Evolutionary conservation across 768 basidiomycete species (phyloP), one percentile per base, ranked within the genome.

Genomic region (Lentinula raphanica): DNA sequence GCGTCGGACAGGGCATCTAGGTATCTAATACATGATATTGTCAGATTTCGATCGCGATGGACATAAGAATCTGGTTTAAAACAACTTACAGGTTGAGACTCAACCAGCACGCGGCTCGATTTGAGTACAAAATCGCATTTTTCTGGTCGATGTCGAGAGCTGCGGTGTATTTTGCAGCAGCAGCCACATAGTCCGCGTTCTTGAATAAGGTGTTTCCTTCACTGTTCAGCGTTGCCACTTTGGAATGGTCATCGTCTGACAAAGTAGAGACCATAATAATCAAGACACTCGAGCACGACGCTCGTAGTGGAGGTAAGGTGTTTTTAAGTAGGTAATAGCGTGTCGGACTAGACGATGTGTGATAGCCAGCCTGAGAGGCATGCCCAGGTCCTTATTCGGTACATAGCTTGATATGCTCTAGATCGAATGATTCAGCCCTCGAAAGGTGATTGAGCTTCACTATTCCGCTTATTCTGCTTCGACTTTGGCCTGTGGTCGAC

Each of bases 91-190:
- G 15, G 5, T 45, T 6, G 13, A 45, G 44, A 15, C 25, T 45
- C 15, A 45, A 45, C 44, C 44, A 23, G 15, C 44, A 45, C 27
- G 66, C 66, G 19, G 64, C 58, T 9, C 66, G 63, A 48, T 67
- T 67, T 13, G 65, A 60, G 44, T 63, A 64, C 7, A 64, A 27
- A 27, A 65, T 58, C 6, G 66, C 61, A 53, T 64, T 65, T 2
- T 46, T 28, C 9, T 58, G 62, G 17, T 58, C 63, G 8, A 62
- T 29, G 9, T 40, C 19, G 28, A 67, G 28, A 11, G 64, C 64
- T 27, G 58, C 58, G 0, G 59, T 36, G 32, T 65, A 67, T 45
- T 45, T 45, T 45, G 44, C 44, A 15, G 19, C 25, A 7, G 44
- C 44, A n/a, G 44, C 19, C 3, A 13, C 5, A 13, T 45, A 45